These are phyloP conservation scores for Blastobotrys parvus DNA, from an alignment of 805 yeast genomes.

Conservation along the genomic window DNA sequence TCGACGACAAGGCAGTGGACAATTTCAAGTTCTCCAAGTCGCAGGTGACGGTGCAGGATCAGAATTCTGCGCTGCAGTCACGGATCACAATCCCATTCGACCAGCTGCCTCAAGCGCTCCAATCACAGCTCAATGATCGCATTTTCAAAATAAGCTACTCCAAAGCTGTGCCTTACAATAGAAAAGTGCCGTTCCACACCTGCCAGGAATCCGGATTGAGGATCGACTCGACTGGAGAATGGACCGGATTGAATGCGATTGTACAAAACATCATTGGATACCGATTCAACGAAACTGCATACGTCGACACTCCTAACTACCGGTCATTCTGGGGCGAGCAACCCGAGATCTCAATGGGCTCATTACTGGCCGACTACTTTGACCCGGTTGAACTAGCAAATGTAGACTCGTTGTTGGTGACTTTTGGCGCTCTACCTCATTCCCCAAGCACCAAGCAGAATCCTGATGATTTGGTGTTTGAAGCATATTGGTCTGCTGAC, in stretches of 20 bases:
- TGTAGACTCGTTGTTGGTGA: constrained; percentile 13
- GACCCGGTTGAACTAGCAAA: constrained; percentile 2
- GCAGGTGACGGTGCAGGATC: background rate
- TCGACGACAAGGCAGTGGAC: background rate
- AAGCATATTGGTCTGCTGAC: constrained; percentile 15
- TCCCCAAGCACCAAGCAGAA: constrained; percentile 8
- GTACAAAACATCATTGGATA: constrained; percentile 1
- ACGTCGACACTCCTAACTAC: constrained; percentile 16
- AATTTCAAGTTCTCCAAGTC: background rate
- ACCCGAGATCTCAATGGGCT: background rate
- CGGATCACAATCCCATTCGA: constrained; percentile 13
- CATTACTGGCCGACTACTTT: background rate
- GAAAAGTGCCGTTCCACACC: constrained; percentile 19
- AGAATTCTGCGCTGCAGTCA: constrained; percentile 12
- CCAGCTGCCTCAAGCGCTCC: constrained; percentile 1
- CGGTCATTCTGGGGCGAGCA: constrained; percentile 6
- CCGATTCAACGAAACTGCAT: constrained; percentile 2
- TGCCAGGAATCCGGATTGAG: constrained; percentile 21
- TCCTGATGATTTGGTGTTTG: constrained; percentile 16
- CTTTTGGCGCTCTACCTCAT: constrained; percentile 14
- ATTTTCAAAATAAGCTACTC: constrained; percentile 16
- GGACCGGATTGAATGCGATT: constrained; percentile 5
- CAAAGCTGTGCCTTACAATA: constrained; percentile 9
- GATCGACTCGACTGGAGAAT: constrained; percentile 22
- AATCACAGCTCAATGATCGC: background rate